These are phyloP conservation scores for Neofusicoccum kwambonambiense DNA, from an alignment of 2,329 filamentous ascomycete species.

Conservation along the genomic window DNA sequence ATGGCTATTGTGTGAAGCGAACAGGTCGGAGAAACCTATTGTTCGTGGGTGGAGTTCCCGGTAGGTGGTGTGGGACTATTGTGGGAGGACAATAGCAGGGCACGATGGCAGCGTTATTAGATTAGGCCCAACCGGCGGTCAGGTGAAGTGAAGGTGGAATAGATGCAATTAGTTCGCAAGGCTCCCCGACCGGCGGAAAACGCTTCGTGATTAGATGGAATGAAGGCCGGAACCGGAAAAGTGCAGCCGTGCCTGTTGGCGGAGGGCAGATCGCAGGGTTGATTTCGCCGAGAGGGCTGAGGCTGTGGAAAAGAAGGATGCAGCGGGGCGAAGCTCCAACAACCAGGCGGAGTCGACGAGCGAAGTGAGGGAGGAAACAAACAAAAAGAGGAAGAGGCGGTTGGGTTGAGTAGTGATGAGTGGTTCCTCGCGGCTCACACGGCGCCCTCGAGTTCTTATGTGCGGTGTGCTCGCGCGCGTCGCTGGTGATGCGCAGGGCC, in stretches of 20 bases:
- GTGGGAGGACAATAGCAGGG: not conserved
- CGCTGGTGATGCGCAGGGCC: not conserved
- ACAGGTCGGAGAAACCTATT: conserved; percentile 12
- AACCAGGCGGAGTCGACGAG: conserved; percentile 17
- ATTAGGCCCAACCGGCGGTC: conserved; percentile 9
- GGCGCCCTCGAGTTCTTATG: conserved; percentile 13
- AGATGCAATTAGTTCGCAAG: conserved; percentile 16
- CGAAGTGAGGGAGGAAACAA: conserved; percentile 9
- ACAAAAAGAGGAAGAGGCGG: not conserved
- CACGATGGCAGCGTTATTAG: conserved; percentile 5
- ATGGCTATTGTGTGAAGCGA: not conserved
- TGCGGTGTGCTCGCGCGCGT: conserved; percentile 7
- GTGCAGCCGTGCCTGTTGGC: not conserved
- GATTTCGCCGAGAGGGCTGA: conserved; percentile 5
- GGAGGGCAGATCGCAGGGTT: conserved; percentile 3
- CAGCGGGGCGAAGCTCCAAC: conserved; percentile 18
- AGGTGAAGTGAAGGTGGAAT: conserved; percentile 7
- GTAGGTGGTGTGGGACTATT: not conserved
- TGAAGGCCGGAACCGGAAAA: conserved; percentile 6
- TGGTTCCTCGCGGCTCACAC: not conserved
- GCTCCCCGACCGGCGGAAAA: conserved; percentile 19
- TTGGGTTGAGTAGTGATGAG: not conserved
- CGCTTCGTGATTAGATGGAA: conserved; percentile 7
- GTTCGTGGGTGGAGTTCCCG: not conserved
- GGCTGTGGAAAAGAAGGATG: conserved; percentile 14